Base-by-base conservation (phyloP, 345 rosid species). In the Citrus cavaleriei region DNA sequence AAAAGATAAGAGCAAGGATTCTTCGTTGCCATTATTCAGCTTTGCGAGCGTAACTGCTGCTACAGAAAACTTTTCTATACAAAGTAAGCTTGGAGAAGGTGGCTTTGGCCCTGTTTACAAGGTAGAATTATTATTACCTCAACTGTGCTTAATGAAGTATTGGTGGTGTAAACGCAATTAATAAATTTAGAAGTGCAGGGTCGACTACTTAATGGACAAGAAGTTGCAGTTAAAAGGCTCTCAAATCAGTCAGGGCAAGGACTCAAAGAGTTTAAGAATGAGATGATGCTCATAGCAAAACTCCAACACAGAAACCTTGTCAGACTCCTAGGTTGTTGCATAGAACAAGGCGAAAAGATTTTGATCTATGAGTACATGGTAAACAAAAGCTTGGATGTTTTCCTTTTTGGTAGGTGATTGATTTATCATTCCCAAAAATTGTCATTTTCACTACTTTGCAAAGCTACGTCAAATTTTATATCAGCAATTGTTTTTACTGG, bases 281-380 rank as follows among this genome's bases (percentile, higher is more conserved):
- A 85, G 80, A 83, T 38, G 0, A 10, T 79, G 40, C 74, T 85
- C n/a, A 81, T 81, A 6, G 81, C 84, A 4, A 85, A 78, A 30
- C 86, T 85, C 9, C 88, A 87, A 77, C 88, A 85, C 72, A 71
- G 83, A 69, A 87, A 79, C 73, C 86, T 87, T 19, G 85, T 87
- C 2, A 81, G 78, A 76, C 77, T 87, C 0, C 72, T 83, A 9
- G 88, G 90, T 54, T 87, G 85, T 54, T 87, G 86, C 71, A 40
- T 83, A 5, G 79, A 83, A 66, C 71, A 77, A 74, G 86, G 74
- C 7, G 88, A 84, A 71, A 83, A 80, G 70, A 73, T 84, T 61
- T 59, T 87, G 58, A 69, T 86, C 22, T 88, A 87, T 51, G 86
- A 87, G 55, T 87, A 77, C 77, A 70, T 87, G 88, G 81, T 84